Conservation (phyloP, 495 filamentous ascomycete species). For the Penicillium samsonianum region DNA sequence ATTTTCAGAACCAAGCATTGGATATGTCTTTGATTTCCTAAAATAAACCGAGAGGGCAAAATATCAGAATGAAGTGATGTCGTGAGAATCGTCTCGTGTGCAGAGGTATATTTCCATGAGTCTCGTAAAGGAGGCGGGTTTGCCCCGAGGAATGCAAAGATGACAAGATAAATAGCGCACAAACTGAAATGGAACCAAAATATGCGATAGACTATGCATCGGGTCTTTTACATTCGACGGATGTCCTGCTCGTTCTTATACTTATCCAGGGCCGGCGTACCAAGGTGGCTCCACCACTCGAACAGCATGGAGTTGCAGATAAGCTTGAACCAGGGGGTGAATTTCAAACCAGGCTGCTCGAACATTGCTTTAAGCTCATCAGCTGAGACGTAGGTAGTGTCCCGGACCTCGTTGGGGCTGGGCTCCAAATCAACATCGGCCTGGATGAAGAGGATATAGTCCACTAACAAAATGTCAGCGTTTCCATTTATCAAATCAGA, state of each 20-base stretch:
- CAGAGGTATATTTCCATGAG: slow-evolving; percentile 19
- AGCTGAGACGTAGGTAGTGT: slow-evolving; percentile 76
- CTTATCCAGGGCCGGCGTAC: slow-evolving; percentile 71
- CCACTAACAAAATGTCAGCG: slow-evolving; percentile 59
- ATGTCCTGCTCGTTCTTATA: slow-evolving; percentile 86
- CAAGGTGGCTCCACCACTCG: slow-evolving; percentile 95
- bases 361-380: slow-evolving; percentile 87
- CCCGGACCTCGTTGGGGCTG: slow-evolving; percentile 87
- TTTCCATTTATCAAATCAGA: background rate
- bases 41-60: slow-evolving; percentile 1
- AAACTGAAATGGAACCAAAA: slow-evolving; percentile 5
- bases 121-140: slow-evolving; percentile 1
- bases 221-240: slow-evolving; percentile 67
- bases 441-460: slow-evolving; percentile 99
- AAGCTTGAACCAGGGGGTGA: slow-evolving; percentile 99
- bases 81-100: background rate
- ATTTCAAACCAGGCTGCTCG: slow-evolving; percentile 71
- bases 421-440: slow-evolving; percentile 78
- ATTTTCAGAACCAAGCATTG: background rate
- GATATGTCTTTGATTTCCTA: background rate
- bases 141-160: background rate
- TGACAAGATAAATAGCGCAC: slow-evolving; percentile 1
- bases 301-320: slow-evolving; percentile 98
- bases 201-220: slow-evolving; percentile 1
- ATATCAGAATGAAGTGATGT: background rate